A percentile compares a stretch with the other conserved stretches of the same genome.
Conservation (phyloP, 768 basidiomycete genomes). For the Kondoa subrosea region DNA sequence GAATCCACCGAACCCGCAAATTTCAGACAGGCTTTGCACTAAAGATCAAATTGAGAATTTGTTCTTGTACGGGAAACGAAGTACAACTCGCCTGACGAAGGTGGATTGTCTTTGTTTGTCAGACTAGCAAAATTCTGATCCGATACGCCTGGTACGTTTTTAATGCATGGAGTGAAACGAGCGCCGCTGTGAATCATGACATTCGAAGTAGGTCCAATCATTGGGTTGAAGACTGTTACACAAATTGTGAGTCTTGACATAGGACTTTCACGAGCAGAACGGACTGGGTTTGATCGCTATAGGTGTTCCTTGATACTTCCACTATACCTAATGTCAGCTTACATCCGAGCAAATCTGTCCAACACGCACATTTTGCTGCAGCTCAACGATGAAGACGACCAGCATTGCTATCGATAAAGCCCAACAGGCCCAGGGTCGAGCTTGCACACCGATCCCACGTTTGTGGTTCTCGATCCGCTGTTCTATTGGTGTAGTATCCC, state of each 20-base stretch:
- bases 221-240: constrained; percentile 47
- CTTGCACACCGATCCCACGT: constrained; percentile 66
- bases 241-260: too few species aligned
- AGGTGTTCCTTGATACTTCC: constrained; percentile 14
- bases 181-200: constrained; percentile 76
- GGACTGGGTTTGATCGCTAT: constrained; percentile 3
- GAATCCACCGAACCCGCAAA: constrained; percentile 79
- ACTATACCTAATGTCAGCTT: constrained; percentile 22
- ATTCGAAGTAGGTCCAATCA: constrained; percentile 75
- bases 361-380: constrained; percentile 36
- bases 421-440: constrained; percentile 59
- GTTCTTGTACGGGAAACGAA: too few species aligned
- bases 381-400: constrained; percentile 14
- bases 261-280: constrained; percentile 48
- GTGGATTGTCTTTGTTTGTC: neutral
- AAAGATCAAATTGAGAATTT: too few species aligned
- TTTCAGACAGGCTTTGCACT: constrained; percentile 56
- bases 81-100: neutral
- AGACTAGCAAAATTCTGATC: constrained; percentile 46
- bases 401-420: constrained; percentile 25
- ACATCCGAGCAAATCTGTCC: neutral
- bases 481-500: constrained; percentile 34
- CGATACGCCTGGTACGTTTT: constrained; percentile 44
- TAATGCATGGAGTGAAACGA: constrained; percentile 88
- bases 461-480: constrained; percentile 79